phyloP scores from a whole-genome alignment of 2,329 filamentous ascomycete genomes.

The Intubia oerlemansii region DNA sequence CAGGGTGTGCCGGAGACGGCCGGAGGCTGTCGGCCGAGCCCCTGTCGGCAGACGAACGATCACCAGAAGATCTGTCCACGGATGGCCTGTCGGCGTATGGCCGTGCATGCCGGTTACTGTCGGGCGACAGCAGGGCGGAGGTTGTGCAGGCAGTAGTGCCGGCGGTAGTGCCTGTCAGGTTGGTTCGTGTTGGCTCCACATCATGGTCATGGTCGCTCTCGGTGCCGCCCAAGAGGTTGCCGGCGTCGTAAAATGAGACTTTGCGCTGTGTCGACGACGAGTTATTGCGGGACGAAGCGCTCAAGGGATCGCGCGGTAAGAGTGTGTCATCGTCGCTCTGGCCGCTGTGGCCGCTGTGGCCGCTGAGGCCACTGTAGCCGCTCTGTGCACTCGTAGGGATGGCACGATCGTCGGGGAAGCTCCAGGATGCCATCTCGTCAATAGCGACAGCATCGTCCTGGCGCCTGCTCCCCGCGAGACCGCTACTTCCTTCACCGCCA shows the following conservation, averaged over 20 bases:
- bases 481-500: neutral
- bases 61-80: too few relatives aligned
- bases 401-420: slow-evolving; percentile 19
- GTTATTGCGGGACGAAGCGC: slow-evolving; percentile 16
- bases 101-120: slow-evolving; percentile 9
- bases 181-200: too few relatives aligned
- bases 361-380: slow-evolving; percentile 9
- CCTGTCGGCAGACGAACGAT: too few relatives aligned
- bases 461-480: too few relatives aligned
- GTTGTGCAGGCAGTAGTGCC: too few relatives aligned
- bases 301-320: slow-evolving; percentile 16
- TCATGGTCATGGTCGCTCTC: slow-evolving; percentile 45
- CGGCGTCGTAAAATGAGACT: slow-evolving; percentile 72
- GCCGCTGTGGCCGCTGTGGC: too few relatives aligned
- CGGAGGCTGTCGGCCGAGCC: too few relatives aligned
- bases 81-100: too few relatives aligned
- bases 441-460: too few relatives aligned
- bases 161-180: too few relatives aligned
- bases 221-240: slow-evolving; percentile 45
- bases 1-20: slow-evolving; percentile 18
- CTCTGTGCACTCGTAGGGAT: slow-evolving; percentile 13
- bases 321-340: slow-evolving; percentile 24
- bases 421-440: slow-evolving; percentile 24
- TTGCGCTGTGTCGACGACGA: slow-evolving; percentile 26
- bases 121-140: slow-evolving; percentile 5